Base-by-base conservation (phyloP, 345 rosid genomes). In the Syzygium aromaticum region DNA sequence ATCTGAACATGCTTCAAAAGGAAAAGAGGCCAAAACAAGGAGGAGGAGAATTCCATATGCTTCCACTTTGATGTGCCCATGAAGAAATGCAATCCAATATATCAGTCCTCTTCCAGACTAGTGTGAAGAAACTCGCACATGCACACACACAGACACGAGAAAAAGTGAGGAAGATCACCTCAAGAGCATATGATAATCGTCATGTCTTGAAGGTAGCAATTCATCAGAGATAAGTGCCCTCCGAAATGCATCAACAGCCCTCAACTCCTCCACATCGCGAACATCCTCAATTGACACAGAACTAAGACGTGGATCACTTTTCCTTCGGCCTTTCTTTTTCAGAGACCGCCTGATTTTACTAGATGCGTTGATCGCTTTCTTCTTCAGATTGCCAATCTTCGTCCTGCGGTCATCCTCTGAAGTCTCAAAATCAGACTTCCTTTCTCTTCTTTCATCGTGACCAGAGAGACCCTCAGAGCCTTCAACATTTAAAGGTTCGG, bases 321-420 rank as follows among this genome's bases (percentile, higher is more conserved):
- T 93, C 84, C 96, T 93, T 86, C 92, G 92, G 28, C 91, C 87
- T 84, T 91, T 92, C 61, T 94, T 96, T 91, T 93, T 97, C 67
- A 97, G 89, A 52, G 96, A 94, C 52, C 93, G 97, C 86, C 94
- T 92, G 25, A 97, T 87, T 88, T 94, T 97, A 78, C 93, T 94
- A 0, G 99, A 97, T 51, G 99, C 98, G 61, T 92, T 95, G 3
- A 96, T 93, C 5, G 98, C 99, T 89, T 94, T 96, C 96, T 93
- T 97, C 91, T 94, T 97, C 85, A 97, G 88, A 85, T 43, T 94
- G 77, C 96, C 98, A 51, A 94, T 96, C 89, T 93, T 95, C 21
- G 94, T 94, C 91, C 73, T 95, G 93, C 91, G 94, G 54, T 96
- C 99, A 63, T 95, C 99, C 93, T 96, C 99, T 3, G 97, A 97